Base-by-base conservation (phyloP, 192 early-diverging fungal species). In the Coemansia sp. region DNA sequence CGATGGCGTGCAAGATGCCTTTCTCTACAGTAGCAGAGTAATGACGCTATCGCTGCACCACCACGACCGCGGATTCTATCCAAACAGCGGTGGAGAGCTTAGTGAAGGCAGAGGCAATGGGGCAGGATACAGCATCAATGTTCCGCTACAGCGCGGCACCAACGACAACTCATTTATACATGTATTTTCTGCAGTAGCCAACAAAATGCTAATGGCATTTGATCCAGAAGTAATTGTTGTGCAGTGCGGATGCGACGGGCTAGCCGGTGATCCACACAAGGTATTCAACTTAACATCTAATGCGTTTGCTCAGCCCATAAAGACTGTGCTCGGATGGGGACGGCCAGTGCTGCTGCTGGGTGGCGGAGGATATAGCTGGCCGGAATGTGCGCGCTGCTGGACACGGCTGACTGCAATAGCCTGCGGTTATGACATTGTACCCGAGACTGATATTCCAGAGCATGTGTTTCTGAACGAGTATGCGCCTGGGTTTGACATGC, bases 41-140 rank as follows among this genome's bases (percentile, higher is more conserved):
- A 96, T 94, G 91, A 99, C 97, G 4, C 88, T 97, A 5, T 96
- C 94, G 4, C 90, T 98, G 71, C 97, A 99, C 76, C 95, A 96
- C 79, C 89, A 94, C 71, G 92, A 90, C 37, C 87, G 83, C 25
- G 94, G 96, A 43, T 99, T 90, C 72, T 99, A 95, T 65, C 97
- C 97, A 5, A 86, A 90, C 59, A 96, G 92, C 14, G 97, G 97
- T 27, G 73, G 89, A 19, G 70, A 89, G 17, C 85, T 88, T 23
- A 91, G 92, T 63, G 88, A 92, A 38, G 97, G 97, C 25, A 76
- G 73, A 19, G 86, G 89, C 6, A 71, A 83, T 5, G 97, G 97
- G 1, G 88, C 90, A 37, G 85, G 91, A 25, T 92, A 89, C 69
- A 89, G 92, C 32, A 76, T 97, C 60, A 99, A 99, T 79, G 90